Evolutionary conservation across 495 filamentous ascomycete species (phyloP).

Genomic region (Xylaria intraflava): DNA sequence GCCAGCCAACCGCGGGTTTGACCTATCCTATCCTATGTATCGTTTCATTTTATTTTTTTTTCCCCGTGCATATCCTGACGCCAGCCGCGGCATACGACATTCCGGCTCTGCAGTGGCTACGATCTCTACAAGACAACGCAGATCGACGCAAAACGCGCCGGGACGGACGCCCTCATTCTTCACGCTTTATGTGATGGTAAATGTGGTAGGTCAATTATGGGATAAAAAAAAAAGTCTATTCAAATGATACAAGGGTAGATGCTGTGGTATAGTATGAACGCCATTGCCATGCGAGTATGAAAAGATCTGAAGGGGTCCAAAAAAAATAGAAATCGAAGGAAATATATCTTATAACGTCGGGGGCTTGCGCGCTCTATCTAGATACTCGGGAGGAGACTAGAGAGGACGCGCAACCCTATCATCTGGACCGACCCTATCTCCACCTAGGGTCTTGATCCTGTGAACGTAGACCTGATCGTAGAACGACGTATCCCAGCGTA

Average conservation of each 20-base stretch:
- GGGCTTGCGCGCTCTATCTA: neutral
- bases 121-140: too few relatives aligned
- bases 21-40: too few relatives aligned
- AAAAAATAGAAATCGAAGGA: neutral
- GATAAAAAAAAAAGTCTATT: neutral
- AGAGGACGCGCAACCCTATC: neutral
- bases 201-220: neutral
- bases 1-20: too few relatives aligned
- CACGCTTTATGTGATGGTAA: neutral
- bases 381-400: neutral
- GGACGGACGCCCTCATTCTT: neutral
- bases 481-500: conserved; percentile 6
- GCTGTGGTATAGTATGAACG: conserved; percentile 11
- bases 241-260: conserved; percentile 1
- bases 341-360: conserved; percentile 1
- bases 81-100: too few relatives aligned
- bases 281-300: conserved; percentile 10
- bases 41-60: too few relatives aligned
- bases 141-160: too few relatives aligned
- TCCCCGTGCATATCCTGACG: too few relatives aligned
- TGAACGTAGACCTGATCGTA: conserved; percentile 7
- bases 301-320: neutral
- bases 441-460: neutral
- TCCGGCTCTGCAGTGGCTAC: too few relatives aligned
- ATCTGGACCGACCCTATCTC: neutral